Evolutionary conservation across 805 yeast genomes (phyloP).

Genomic region (Wickerhamomyces pijperi): DNA sequence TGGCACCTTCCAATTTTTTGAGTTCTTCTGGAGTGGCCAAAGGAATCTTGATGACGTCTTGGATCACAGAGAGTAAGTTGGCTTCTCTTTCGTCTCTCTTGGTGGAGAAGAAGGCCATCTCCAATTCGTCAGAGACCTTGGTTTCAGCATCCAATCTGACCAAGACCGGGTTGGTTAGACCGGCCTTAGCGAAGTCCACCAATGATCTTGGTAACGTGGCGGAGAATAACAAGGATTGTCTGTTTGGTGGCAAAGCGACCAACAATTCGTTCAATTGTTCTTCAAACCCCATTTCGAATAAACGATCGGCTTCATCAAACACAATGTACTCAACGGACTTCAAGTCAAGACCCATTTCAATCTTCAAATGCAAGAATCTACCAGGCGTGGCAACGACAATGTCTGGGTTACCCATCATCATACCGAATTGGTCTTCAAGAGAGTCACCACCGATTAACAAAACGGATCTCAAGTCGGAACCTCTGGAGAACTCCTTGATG

Average conservation of each 20-base stretch:
- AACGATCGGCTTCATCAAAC: conserved; percentile 94
- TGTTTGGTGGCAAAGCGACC: conserved; percentile 66
- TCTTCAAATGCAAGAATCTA: conserved; percentile 87
- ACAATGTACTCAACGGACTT: conserved; percentile 80
- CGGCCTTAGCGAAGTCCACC: conserved; percentile 97
- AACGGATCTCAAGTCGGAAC: conserved; percentile 72
- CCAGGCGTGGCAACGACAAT: conserved; percentile 96
- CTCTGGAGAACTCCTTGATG: conserved; percentile 76
- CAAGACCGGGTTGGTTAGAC: conserved; percentile 81
- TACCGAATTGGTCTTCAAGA: conserved; percentile 88
- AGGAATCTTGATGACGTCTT: conserved; percentile 79
- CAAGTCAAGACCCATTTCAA: conserved; percentile 87
- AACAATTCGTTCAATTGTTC: conserved; percentile 86
- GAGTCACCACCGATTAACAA: conserved; percentile 96
- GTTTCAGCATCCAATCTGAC: conserved; percentile 90
- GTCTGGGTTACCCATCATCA: conserved; percentile 93
- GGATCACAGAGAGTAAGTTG: conserved; percentile 61
- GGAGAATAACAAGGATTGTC: conserved; percentile 85
- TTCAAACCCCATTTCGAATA: conserved; percentile 92
- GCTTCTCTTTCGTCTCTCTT: conserved; percentile 88
- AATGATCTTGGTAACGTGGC: conserved; percentile 90
- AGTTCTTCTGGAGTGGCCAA: conserved; percentile 62
- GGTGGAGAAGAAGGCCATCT: conserved; percentile 76
- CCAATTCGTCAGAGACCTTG: conserved; percentile 80
- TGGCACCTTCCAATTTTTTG: conserved; percentile 36